Base-by-base conservation (phyloP, 441 rosid species). In the Croton setiger region DNA sequence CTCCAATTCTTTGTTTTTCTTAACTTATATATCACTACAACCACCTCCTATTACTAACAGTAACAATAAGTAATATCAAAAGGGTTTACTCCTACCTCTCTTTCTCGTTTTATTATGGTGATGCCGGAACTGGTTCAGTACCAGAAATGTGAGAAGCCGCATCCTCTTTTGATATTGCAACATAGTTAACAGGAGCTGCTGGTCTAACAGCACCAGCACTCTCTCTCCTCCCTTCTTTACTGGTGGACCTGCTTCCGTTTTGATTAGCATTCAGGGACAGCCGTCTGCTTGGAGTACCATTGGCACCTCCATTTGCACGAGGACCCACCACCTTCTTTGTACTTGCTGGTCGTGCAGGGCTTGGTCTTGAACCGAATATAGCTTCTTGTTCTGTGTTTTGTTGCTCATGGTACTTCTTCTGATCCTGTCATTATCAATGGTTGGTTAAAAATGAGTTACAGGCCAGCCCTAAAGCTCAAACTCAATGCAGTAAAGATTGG, bases 391-490 rank as follows among this genome's bases (percentile, higher is more conserved):
- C 97, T 56, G 88, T 62, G 86, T 63, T 86, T 74, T 87, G 96
- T 81, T 80, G 96, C 75, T 94, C 98, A 39, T 84, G 82, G 79
- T 70, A 84, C 90, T 94, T 94, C 90, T 94, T 92, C 61, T 89
- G 93, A 75, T 92, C 98, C 97, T 90, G 75, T 13, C 4, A 56
- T 70, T 27, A 70, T 44, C 72, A 69, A 52, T 73, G 71, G 44
- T 67, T 60, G 0, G 21, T 8, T 14, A 39, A 23, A 43, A 64
- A 55, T 60, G n/a, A 63, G 37, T 31, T 31, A 18, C 48, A 21
- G n/a, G 17, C 10, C 17, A 35, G 7, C 12, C 7, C 39, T 43
- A 43, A 55, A 66, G 11, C 17, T 18, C 54, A 11, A 43, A 39
- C 44, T 45, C 11, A 27, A 52, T 31, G 35, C 15, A 23, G 49